Evolutionary conservation across 257 asterid species (phyloP).

Genomic region (Catharanthus roseus): DNA sequence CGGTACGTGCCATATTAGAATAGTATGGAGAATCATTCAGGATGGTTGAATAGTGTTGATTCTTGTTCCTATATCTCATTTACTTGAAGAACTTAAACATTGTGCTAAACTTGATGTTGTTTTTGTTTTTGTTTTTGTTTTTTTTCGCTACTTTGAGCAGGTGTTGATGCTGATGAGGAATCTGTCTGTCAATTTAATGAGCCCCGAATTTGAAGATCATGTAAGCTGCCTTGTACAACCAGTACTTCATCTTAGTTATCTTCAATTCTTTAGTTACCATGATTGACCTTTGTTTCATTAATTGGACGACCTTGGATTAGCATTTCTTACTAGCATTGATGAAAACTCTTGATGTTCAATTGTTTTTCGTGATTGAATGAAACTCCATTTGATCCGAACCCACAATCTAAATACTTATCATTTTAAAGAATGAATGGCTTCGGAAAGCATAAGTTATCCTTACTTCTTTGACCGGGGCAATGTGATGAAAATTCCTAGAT

Average conservation of each 20-base stretch:
- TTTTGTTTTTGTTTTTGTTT: too few relatives aligned
- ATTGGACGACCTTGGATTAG: neutral
- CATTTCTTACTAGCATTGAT: neutral
- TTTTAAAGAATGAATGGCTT: neutral
- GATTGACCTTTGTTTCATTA: neutral
- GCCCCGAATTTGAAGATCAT: conserved; percentile 79
- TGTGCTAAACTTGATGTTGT: too few relatives aligned
- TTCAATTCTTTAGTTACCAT: neutral
- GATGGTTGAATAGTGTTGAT: neutral
- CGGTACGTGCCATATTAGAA: conserved; percentile 46
- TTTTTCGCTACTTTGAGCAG: conserved; percentile 25
- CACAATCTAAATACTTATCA: neutral
- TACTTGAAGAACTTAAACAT: too few relatives aligned
- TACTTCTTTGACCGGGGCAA: too few relatives aligned
- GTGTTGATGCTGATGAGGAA: conserved; percentile 74
- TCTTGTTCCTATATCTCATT: neutral
- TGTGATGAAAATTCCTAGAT: neutral
- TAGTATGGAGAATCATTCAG: too few relatives aligned
- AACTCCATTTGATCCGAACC: neutral
- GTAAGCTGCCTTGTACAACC: conserved; percentile 34
- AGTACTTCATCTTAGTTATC: neutral
- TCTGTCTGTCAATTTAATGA: conserved; percentile 60
- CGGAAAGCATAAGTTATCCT: too few relatives aligned
- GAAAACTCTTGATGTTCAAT: too few relatives aligned
- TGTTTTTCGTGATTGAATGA: neutral